Percentiles rank a stretch among this genome's conserved stretches.
Evolutionary conservation across 331 rosid genomes (phyloP).

Genomic region (Quercus phellos): DNA sequence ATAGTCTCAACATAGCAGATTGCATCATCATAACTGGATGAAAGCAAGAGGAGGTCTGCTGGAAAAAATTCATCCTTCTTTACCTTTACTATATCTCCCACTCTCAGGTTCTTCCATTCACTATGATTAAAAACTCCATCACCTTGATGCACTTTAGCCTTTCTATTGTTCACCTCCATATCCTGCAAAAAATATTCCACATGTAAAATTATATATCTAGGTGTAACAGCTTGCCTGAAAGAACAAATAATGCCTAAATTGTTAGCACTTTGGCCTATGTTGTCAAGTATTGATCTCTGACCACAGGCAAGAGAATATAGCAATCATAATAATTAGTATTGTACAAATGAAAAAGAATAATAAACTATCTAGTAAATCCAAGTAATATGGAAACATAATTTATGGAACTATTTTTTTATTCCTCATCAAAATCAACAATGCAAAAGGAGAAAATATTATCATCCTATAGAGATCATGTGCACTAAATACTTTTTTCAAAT

Average conservation of each 20-base stretch:
- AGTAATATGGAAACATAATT: not conserved
- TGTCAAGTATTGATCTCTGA: not conserved
- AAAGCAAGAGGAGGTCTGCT: conserved; percentile 81
- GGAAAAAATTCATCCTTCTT: conserved; percentile 91
- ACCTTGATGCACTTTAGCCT: conserved; percentile 57
- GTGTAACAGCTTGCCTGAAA: not conserved
- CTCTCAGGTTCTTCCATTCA: conserved; percentile 80
- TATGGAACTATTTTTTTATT: not conserved
- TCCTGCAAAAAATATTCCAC: conserved; percentile 51
- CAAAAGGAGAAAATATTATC: not conserved
- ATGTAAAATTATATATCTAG: conserved; percentile 7
- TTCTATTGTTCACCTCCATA: conserved; percentile 72
- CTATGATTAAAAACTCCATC: conserved; percentile 54
- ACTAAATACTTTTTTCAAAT: not conserved
- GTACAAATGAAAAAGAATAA: not conserved
- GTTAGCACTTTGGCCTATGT: not conserved
- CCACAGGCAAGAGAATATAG: not conserved
- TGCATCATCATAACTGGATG: conserved; percentile 91
- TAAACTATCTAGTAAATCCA: not conserved
- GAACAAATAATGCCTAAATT: not conserved
- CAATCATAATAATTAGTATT: not conserved
- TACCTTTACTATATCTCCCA: conserved; percentile 81
- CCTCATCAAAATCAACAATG: not conserved
- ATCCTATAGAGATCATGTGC: conserved; percentile 5
- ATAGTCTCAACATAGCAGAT: conserved; percentile 93